A percentile compares a stretch with the other conserved stretches of the same genome.
Evolutionary conservation across 257 asterid species (phyloP).

Genomic region (Eucommia ulmoides): DNA sequence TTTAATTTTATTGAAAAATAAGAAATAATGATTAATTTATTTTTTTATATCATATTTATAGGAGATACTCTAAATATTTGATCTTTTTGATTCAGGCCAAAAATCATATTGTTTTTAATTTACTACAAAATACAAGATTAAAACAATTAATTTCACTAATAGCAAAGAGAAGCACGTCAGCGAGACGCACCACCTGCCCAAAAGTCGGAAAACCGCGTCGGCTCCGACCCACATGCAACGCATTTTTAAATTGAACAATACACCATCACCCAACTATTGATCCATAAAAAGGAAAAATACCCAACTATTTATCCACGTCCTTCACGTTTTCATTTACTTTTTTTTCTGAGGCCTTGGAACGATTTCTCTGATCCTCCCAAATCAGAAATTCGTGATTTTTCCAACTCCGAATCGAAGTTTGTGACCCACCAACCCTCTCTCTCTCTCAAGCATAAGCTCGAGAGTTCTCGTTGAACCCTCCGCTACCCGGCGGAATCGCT

Average conservation of each 20-base stretch:
- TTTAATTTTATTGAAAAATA: no score
- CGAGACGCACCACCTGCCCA: no score
- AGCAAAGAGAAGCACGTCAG: no score
- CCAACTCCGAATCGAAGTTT: no score
- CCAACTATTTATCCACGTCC: background rate
- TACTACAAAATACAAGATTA: no score
- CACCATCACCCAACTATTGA: background rate
- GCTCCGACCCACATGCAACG: background rate
- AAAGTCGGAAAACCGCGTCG: slow-evolving; percentile 4
- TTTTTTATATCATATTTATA: no score
- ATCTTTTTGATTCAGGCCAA: no score
- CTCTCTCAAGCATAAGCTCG: background rate
- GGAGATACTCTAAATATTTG: no score
- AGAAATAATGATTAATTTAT: no score
- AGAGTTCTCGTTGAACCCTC: background rate
- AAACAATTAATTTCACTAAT: no score
- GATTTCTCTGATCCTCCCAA: background rate
- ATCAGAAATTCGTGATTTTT: no score
- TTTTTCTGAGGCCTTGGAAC: background rate
- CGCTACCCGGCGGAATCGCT: background rate
- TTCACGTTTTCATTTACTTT: background rate
- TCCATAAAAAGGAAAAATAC: background rate
- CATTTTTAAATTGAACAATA: background rate
- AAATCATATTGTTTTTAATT: no score
- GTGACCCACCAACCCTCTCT: background rate